Evolutionary conservation across 164 flowering plant species (phyloP), one percentile per base, ranked within the genome.

Genomic region (Annona cherimola): DNA sequence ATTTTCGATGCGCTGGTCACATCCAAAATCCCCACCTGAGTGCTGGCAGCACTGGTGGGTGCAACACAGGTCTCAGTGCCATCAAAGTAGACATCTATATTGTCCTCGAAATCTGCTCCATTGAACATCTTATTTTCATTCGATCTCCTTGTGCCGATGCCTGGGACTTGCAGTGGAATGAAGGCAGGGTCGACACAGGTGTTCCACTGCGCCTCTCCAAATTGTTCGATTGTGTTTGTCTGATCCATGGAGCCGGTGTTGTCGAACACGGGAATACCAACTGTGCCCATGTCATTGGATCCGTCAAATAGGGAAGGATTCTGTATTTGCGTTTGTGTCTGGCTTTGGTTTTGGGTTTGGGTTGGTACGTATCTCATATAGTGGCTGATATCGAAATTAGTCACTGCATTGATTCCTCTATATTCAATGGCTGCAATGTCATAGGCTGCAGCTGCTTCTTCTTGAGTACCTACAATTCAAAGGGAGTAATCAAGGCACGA

Each of bases 61-160:
- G 12, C 55, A 9, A 50, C 55, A 61, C 40, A 35, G 26, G 26
- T 19, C 18, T 20, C 26, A 16, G 57, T 12, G 20, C 63, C 73
- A 3, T 76, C 86, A 50, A 89, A 87, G 0, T 86, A 72, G 73
- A 77, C 68, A 61, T 82, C 89, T 44, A 89, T 85, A 77, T 84
- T 76, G 2, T 88, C 90, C 69, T 86, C 85, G 41, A 89, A 86
- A 0, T 82, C 87, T 0, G 39, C 16, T 9, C 73, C 80, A 44
- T 68, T 74, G 16, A 86, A 80, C 77, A 86, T 64, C 35, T 85
- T 85, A 46, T 79, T 71, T n/a, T 81, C 88, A 4, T 74, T 69
- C 2, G 85, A 5, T 41, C 77, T 72, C 2, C 74, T 85, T 7
- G 85, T 42, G 41, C 76, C 76, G 19, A 77, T 50, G 44, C 85